Evolutionary conservation across 129 eudicot species (phyloP), one percentile per base, ranked within the genome.

Genomic region (Solidago caesia): DNA sequence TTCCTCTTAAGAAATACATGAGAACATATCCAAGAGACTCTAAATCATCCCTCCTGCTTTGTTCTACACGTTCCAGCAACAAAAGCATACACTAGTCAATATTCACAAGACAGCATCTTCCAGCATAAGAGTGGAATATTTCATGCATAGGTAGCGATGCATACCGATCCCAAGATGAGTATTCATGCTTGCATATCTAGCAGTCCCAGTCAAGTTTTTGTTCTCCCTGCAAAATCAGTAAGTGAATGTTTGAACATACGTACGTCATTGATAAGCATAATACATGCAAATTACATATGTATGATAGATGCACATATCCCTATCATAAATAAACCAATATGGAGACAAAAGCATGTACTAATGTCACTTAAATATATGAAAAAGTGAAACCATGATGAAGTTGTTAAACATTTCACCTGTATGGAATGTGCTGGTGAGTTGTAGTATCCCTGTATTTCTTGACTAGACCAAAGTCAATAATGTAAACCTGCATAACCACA

Each of bases 121-220:
- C 48, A 41, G 48, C 26, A 64, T 33, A 61, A 26, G 29, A 39
- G 51, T 44, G 51, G 21, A 2, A 0, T 57, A n/a, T 57, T 71
- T 57, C 26, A 53, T 56, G 26, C 7, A 70, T 64, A 10, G 1
- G 71, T 41, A 57, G 64, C 65, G 75, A 68, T 46, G 51, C 83
- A 44, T 71, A 92, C 98, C 98, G 27, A 92, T 92, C 7, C 97
- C 97, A 71, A 91, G 92, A 84, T 91, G 97, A 43, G 97, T 89
- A 65, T 91, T 91, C 89, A 84, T 87, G 80, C 97, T 92, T 26
- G 98, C 98, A 82, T 89, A 92, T 87, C 96, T 91, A 46, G 96
- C 95, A 13, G 98, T 92, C 75, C 98, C 98, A 33, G 98, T 92
- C 85, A 92, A 83, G 81, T 92, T 92, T 75, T 92, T 92, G 80